These are phyloP conservation scores for Apostasia ramifera DNA, from an alignment of 106 monocot species.

Conservation along the genomic window DNA sequence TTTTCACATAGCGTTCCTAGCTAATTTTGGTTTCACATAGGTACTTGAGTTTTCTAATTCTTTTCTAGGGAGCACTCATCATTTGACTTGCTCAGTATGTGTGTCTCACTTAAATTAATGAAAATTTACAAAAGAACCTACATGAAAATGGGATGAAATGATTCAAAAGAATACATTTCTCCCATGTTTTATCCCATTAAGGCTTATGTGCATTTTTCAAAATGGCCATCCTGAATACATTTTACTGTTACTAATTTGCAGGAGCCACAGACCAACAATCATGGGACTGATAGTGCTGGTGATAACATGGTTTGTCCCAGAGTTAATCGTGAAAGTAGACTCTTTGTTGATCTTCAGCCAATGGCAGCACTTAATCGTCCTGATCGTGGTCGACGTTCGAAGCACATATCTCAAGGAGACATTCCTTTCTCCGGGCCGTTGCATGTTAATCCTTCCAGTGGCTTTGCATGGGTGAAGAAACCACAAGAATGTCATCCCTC, in stretches of 20 bases:
- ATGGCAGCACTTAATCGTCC: conserved; percentile 30
- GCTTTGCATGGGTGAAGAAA: conserved; percentile 79
- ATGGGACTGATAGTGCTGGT: conserved; percentile 12
- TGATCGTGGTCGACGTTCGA: conserved; percentile 19
- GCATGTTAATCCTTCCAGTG: conserved; percentile 61
- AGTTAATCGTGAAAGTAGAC: conserved; percentile 28
- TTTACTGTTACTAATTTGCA: conserved; percentile 9
- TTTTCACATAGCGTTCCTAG: not conserved
- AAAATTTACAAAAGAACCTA: no score
- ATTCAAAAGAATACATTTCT: no score
- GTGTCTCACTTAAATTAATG: no score
- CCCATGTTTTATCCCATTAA: no score
- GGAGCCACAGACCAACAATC: conserved; percentile 28
- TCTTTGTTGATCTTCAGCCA: conserved; percentile 56
- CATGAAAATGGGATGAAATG: no score
- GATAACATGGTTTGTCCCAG: conserved; percentile 28
- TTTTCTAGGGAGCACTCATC: no score
- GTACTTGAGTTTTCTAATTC: no score
- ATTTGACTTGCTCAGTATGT: no score
- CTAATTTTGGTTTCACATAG: no score
- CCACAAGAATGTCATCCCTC: conserved; percentile 28
- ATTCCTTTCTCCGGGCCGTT: conserved; percentile 73
- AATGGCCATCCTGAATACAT: not conserved
- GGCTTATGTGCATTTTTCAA: not conserved
- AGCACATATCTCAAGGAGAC: conserved; percentile 26